Percentiles rank a stretch among this genome's conserved stretches.
Conservation (phyloP, 106 monocot species). For the Platanthera zijinensis region DNA sequence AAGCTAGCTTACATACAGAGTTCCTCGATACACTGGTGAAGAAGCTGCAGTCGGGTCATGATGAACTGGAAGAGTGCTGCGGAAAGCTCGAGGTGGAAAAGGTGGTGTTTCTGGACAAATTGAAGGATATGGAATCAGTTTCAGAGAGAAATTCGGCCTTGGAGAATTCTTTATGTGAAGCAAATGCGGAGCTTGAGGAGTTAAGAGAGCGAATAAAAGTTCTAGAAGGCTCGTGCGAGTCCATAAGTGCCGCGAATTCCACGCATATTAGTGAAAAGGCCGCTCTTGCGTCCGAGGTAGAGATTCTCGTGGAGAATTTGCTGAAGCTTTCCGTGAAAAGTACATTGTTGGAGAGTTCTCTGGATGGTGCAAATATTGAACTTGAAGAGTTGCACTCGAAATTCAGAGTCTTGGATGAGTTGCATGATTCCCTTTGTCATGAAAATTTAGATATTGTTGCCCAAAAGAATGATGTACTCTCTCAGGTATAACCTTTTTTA, state of each 20-base stretch:
- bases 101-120: slow-evolving; percentile 16
- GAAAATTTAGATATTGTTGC: slow-evolving; percentile 28
- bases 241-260: slow-evolving; percentile 17
- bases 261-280: slow-evolving; percentile 25
- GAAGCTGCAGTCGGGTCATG: slow-evolving; percentile 36
- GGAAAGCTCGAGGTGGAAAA: slow-evolving; percentile 42
- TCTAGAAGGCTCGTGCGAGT: slow-evolving; percentile 18
- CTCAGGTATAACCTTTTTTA: slow-evolving; percentile 16
- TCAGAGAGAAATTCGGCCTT: slow-evolving; percentile 20
- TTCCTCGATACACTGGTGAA: slow-evolving; percentile 42
- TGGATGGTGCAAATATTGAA: slow-evolving; percentile 33
- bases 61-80: slow-evolving; percentile 40
- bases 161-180: slow-evolving; percentile 37
- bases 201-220: slow-evolving; percentile 22
- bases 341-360: slow-evolving; percentile 25
- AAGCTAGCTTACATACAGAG: slow-evolving; percentile 20
- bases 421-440: slow-evolving; percentile 15
- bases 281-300: slow-evolving; percentile 22
- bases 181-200: slow-evolving; percentile 34
- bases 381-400: slow-evolving; percentile 25
- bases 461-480: slow-evolving; percentile 29
- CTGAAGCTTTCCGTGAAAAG: slow-evolving; percentile 33
- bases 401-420: slow-evolving; percentile 32
- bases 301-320: slow-evolving; percentile 14
- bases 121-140: slow-evolving; percentile 26